Conservation (phyloP, 768 basidiomycete species). For the Hortiboletus flavorubellus region DNA sequence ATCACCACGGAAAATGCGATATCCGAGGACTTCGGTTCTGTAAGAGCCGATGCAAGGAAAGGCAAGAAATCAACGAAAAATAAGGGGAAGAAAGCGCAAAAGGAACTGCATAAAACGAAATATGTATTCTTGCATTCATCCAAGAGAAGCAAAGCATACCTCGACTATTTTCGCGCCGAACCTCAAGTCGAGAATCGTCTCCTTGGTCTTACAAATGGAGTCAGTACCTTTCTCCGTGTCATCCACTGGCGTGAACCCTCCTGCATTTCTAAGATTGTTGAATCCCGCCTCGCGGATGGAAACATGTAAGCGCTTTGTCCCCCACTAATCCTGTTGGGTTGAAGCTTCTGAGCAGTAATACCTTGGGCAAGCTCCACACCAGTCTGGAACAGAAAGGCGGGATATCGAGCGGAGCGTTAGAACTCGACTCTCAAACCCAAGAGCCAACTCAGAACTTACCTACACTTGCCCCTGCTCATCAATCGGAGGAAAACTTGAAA, state of each 20-base stretch:
- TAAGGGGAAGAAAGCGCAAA: slow-evolving; percentile 42
- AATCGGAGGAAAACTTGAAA: slow-evolving; percentile 31
- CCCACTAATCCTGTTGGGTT: not conserved
- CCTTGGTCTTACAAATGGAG: slow-evolving; percentile 58
- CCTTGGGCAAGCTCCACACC: not conserved
- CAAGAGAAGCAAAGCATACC: slow-evolving; percentile 45
- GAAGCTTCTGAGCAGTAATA: slow-evolving; percentile 2
- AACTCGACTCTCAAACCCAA: slow-evolving; percentile 38
- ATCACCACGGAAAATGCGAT: slow-evolving; percentile 49
- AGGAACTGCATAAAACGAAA: slow-evolving; percentile 51
- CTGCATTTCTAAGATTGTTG: slow-evolving; percentile 7
- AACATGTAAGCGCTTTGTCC: slow-evolving; percentile 10
- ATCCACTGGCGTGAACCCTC: not conserved
- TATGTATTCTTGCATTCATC: slow-evolving; percentile 56
- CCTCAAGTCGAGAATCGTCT: slow-evolving; percentile 55
- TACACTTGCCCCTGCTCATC: slow-evolving; percentile 12
- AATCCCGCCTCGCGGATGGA: slow-evolving; percentile 9
- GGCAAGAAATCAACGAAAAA: slow-evolving; percentile 40
- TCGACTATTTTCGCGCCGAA: slow-evolving; percentile 68
- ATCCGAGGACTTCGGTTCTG: slow-evolving; percentile 47
- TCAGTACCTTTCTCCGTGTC: slow-evolving; percentile 27
- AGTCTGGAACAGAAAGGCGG: not conserved
- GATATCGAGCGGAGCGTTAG: slow-evolving; percentile 3
- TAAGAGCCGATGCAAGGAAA: slow-evolving; percentile 37
- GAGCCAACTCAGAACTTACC: slow-evolving; percentile 35